These are phyloP conservation scores for Phytophthora macrochlamydospora DNA, from an alignment of 352 stramenopile genomes.

Conservation along the genomic window DNA sequence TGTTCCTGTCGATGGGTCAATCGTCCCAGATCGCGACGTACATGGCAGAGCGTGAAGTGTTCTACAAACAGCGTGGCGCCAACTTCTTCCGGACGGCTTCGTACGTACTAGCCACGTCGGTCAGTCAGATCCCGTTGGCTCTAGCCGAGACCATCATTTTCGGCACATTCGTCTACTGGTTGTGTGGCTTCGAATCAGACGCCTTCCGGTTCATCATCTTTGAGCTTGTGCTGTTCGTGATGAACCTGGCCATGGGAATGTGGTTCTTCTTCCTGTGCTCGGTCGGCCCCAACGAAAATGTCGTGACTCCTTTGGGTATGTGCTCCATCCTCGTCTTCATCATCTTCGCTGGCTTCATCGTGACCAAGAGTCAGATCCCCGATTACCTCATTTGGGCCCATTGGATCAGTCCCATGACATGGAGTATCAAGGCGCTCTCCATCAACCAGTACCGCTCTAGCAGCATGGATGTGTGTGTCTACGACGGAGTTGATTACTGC, in stretches of 20 bases:
- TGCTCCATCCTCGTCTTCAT: conserved; percentile 50
- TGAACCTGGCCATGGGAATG: conserved; percentile 50
- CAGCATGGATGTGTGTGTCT: conserved; percentile 35
- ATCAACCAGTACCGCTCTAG: conserved; percentile 51
- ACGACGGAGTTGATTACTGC: conserved; percentile 47
- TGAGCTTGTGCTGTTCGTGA: conserved; percentile 44
- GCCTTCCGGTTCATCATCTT: conserved; percentile 46
- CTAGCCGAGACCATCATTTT: conserved; percentile 72
- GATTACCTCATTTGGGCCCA: conserved; percentile 56
- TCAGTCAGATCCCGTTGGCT: conserved; percentile 42
- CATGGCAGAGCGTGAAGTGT: conserved; percentile 60
- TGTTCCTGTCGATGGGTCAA: conserved; percentile 79
- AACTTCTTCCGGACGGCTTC: conserved; percentile 71
- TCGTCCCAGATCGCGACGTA: conserved; percentile 72
- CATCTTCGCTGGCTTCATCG: conserved; percentile 56
- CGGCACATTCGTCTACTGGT: conserved; percentile 82
- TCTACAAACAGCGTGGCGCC: conserved; percentile 83
- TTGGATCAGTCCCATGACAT: conserved; percentile 62
- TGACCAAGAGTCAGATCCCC: conserved; percentile 54
- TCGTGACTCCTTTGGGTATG: conserved; percentile 44
- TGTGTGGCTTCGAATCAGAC: conserved; percentile 60
- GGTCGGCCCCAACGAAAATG: conserved; percentile 27
- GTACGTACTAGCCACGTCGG: conserved; percentile 61
- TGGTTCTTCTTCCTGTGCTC: conserved; percentile 58
- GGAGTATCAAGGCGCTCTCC: conserved; percentile 41